These are phyloP conservation scores for Ammopiptanthus mongolicus DNA, from an alignment of 306 rosid species.

Conservation along the genomic window DNA sequence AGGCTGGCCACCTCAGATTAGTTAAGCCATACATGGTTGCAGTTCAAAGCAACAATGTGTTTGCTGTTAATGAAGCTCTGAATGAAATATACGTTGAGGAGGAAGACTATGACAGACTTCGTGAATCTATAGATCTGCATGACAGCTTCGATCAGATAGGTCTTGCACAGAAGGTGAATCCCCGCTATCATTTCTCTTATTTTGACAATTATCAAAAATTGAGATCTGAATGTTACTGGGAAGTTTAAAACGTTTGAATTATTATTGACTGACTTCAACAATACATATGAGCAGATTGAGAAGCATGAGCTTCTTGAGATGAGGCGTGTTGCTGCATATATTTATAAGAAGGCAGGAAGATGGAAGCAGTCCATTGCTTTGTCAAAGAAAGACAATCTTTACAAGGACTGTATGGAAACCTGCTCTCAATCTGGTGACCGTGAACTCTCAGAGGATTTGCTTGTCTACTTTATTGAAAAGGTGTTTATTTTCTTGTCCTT, in stretches of 20 bases:
- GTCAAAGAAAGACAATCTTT: conserved; percentile 91
- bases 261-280: conserved; percentile 17
- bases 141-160: conserved; percentile 95
- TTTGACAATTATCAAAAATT: conserved; percentile 45
- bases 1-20: conserved; percentile 91
- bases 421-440: conserved; percentile 94
- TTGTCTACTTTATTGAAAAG: conserved; percentile 86
- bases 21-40: conserved; percentile 98
- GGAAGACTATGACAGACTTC: conserved; percentile 92
- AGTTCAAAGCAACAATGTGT: conserved; percentile 93
- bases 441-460: conserved; percentile 92
- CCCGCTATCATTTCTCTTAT: conserved; percentile 1
- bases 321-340: conserved; percentile 97
- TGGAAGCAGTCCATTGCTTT: conserved; percentile 98
- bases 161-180: conserved; percentile 78
- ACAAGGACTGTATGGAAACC: conserved; percentile 98
- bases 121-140: conserved; percentile 88
- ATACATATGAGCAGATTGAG: conserved; percentile 59
- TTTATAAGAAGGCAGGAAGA: conserved; percentile 91
- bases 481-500: conserved; percentile 28
- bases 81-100: conserved; percentile 89
- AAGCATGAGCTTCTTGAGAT: conserved; percentile 94
- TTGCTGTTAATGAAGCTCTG: conserved; percentile 93
- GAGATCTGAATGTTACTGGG: conserved; percentile 5
- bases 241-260: neutral